These are phyloP conservation scores for Apiospora koreana DNA, from an alignment of 2,329 filamentous ascomycete genomes.

Conservation along the genomic window DNA sequence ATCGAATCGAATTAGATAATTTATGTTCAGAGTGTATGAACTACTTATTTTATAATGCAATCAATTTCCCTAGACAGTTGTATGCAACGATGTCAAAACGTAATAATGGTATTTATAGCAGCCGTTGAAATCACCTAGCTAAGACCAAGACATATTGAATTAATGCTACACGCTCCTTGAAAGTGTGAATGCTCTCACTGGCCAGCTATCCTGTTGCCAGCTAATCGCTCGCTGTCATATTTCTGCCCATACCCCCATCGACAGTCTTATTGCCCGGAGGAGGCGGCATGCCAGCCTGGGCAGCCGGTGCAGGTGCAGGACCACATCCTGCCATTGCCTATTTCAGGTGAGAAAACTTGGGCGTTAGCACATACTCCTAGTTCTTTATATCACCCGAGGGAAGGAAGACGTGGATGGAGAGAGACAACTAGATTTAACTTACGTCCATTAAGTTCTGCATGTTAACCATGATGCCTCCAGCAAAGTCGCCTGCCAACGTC, in stretches of 20 bases:
- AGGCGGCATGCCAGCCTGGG: neutral
- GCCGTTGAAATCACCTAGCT: too few relatives aligned
- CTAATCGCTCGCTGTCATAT: neutral
- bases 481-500: neutral
- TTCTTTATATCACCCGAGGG: too few relatives aligned
- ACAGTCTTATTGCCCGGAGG: neutral
- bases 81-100: too few relatives aligned
- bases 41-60: neutral
- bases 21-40: neutral
- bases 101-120: too few relatives aligned
- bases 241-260: neutral
- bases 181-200: too few relatives aligned
- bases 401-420: neutral
- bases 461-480: conserved; percentile 10
- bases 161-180: too few relatives aligned
- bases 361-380: neutral
- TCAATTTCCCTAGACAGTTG: neutral
- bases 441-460: conserved; percentile 13
- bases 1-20: neutral
- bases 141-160: neutral
- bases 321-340: conserved; percentile 9
- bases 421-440: neutral
- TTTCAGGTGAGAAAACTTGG: neutral
- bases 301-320: neutral
- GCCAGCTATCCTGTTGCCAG: too few relatives aligned